phyloP scores from a whole-genome alignment of 192 early-diverging fungal species.

The Dispira simplex region DNA sequence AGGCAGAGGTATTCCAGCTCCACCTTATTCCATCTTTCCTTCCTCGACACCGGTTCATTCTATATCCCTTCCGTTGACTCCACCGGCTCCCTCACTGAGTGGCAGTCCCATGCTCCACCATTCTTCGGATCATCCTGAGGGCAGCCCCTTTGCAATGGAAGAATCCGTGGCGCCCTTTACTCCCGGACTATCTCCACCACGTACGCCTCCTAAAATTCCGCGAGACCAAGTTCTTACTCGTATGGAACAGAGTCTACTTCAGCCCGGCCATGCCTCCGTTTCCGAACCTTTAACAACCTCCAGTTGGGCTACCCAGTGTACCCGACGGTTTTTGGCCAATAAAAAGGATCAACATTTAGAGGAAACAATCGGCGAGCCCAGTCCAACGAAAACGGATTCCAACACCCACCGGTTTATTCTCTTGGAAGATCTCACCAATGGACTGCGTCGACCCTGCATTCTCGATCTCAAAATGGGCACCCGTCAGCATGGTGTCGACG shows the following conservation, averaged over 20 bases:
- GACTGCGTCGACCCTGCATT: slow-evolving; percentile 81
- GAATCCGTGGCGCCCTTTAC: background rate
- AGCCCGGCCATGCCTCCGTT: background rate
- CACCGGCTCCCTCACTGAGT: background rate
- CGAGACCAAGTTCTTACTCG: background rate
- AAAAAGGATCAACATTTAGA: background rate
- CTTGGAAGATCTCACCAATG: slow-evolving; percentile 84
- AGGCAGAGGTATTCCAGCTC: no score
- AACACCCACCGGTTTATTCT: slow-evolving; percentile 73
- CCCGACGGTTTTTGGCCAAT: slow-evolving; percentile 15
- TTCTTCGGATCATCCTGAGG: background rate
- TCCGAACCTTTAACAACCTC: background rate
- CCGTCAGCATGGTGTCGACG: slow-evolving; percentile 87
- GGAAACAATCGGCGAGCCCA: slow-evolving; percentile 5
- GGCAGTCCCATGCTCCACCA: background rate
- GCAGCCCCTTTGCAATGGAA: slow-evolving; percentile 8
- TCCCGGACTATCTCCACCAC: slow-evolving; percentile 9
- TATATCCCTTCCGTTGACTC: slow-evolving; percentile 5
- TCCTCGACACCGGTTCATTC: background rate
- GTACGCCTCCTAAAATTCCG: background rate
- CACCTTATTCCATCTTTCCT: no score
- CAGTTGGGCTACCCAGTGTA: slow-evolving; percentile 3
- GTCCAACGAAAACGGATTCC: background rate
- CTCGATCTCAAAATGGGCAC: slow-evolving; percentile 99
- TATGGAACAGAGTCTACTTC: background rate